Conservation (phyloP, 1,284 basidiomycete species). For the Puccinia novopanici region DNA sequence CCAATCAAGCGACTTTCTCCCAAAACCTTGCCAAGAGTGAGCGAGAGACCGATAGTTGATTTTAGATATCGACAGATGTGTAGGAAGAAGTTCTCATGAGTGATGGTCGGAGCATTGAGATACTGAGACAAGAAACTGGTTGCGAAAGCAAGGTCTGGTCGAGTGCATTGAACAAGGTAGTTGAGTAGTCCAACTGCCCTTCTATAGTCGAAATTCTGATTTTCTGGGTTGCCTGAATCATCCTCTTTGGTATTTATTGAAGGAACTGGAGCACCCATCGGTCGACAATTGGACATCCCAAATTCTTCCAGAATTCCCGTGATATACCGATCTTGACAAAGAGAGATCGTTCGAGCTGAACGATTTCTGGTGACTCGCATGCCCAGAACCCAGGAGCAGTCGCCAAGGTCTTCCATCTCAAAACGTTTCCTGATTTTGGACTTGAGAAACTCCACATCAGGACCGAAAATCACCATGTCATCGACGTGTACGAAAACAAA, state of each 20-base stretch:
- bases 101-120: not conserved
- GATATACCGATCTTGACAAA: slow-evolving; percentile 11
- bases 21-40: too few species aligned
- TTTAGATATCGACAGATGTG: not conserved
- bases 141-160: not conserved
- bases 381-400: not conserved
- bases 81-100: not conserved
- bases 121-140: not conserved
- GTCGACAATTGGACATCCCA: not conserved
- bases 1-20: too few species aligned
- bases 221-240: rapidly evolving
- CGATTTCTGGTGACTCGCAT: not conserved
- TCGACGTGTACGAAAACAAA: slow-evolving; percentile 4
- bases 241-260: not conserved
- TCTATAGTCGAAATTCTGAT: not conserved
- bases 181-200: not conserved
- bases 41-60: too few species aligned
- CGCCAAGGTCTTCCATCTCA: not conserved
- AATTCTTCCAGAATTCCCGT: not conserved
- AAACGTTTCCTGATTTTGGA: not conserved
- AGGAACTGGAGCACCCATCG: not conserved
- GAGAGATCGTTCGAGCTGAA: not conserved
- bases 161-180: slow-evolving; percentile 35
- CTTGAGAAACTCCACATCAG: not conserved
- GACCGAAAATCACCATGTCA: not conserved